Percentiles rank a stretch among this genome's conserved stretches.
These are phyloP conservation scores for Aspergillus quadricinctus DNA, from an alignment of 2,329 filamentous ascomycete genomes.

Conservation along the genomic window DNA sequence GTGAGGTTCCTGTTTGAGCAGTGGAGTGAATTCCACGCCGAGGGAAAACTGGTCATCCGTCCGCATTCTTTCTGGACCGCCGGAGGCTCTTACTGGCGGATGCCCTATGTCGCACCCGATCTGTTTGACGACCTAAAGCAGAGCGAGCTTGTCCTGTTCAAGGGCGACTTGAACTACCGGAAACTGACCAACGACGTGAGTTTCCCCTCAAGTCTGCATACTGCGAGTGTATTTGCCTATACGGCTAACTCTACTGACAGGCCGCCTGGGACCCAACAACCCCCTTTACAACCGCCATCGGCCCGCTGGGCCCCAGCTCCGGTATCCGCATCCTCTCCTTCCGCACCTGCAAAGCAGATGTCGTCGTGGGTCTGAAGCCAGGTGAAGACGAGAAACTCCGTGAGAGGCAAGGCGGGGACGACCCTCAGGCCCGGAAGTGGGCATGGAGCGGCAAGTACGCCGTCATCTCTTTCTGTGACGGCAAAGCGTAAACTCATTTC, in stretches of 20 bases:
- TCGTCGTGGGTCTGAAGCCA: conserved; percentile 78
- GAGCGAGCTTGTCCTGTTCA: conserved; percentile 89
- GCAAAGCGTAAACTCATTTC: conserved; percentile 45
- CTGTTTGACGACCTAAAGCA: conserved; percentile 73
- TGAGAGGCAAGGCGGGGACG: conserved; percentile 64
- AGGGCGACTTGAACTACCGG: conserved; percentile 94
- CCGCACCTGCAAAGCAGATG: conserved; percentile 93
- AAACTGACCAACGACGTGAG: conserved; percentile 86
- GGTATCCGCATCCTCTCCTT: conserved; percentile 81
- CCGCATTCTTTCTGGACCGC: conserved; percentile 91
- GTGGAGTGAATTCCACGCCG: conserved; percentile 74
- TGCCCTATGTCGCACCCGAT: conserved; percentile 64
- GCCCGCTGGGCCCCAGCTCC: conserved; percentile 75
- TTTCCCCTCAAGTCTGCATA: conserved; percentile 13
- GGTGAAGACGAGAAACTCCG: conserved; percentile 80
- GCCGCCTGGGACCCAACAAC: conserved; percentile 82
- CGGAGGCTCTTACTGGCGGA: conserved; percentile 79
- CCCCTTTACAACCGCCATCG: conserved; percentile 77
- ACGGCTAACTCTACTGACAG: conserved; percentile 39
- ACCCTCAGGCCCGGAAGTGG: conserved; percentile 72
- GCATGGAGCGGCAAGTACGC: conserved; percentile 97
- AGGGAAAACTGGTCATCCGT: conserved; percentile 77
- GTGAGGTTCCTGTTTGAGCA: conserved; percentile 74
- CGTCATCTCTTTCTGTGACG: conserved; percentile 78
- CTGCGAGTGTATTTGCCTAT: not conserved